Percentiles rank a stretch among this genome's conserved stretches.
Conservation (phyloP, 768 basidiomycete species). For the Termitomyces sp. region DNA sequence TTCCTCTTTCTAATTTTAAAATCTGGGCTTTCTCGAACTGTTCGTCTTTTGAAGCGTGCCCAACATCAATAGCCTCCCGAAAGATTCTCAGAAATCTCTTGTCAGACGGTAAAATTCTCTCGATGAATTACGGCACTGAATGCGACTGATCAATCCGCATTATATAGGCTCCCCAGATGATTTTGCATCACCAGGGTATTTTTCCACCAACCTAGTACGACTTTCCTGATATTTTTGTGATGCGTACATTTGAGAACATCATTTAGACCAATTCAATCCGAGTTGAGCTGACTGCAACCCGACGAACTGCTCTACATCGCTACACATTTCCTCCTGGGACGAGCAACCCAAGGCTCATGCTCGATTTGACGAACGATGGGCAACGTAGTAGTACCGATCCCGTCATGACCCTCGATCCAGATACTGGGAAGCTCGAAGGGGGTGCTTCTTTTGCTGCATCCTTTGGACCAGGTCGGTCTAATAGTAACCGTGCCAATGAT, state of each 20-base stretch:
- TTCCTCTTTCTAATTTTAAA: constrained; percentile 59
- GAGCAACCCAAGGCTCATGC: constrained; percentile 42
- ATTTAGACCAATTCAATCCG: constrained; percentile 46
- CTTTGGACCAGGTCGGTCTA: constrained; percentile 43
- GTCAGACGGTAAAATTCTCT: constrained; percentile 32
- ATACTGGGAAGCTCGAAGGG: constrained; percentile 45
- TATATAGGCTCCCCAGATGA: constrained; percentile 50
- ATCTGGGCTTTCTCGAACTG: constrained; percentile 49
- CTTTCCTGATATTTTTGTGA: not conserved
- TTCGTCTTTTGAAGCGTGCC: constrained; percentile 45
- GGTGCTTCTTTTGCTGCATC: constrained; percentile 44
- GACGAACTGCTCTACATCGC: constrained; percentile 53
- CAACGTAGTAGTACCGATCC: constrained; percentile 45
- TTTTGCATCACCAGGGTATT: constrained; percentile 60
- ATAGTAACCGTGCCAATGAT: not conserved
- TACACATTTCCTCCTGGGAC: constrained; percentile 49
- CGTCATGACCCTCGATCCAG: constrained; percentile 39
- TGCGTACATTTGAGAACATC: not conserved
- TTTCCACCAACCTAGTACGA: constrained; percentile 49
- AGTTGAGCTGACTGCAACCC: constrained; percentile 55
- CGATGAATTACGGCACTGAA: not conserved
- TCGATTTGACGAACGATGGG: constrained; percentile 62
- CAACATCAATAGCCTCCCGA: constrained; percentile 37
- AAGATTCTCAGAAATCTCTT: constrained; percentile 44
- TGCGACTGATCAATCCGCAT: not conserved